Base-by-base conservation (phyloP, 2,329 filamentous ascomycete genomes). In the Cytospora schulzeri region DNA sequence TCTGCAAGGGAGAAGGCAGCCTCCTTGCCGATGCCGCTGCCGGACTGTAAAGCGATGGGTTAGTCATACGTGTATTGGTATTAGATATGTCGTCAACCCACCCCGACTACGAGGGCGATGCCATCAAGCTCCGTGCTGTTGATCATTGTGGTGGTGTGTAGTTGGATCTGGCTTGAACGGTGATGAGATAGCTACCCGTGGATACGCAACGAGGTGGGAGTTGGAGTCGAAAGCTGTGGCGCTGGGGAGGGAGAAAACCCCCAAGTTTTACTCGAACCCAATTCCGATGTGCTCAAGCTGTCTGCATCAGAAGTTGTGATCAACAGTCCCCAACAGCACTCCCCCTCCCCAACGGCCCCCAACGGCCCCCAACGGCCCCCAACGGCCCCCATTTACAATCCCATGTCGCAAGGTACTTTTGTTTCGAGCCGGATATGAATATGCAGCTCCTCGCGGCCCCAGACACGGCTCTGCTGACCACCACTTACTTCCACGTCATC, bases 1-100 rank as follows among this genome's bases (percentile, higher is more conserved):
- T 71, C 69, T n/a, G 69, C 67, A 35, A 71, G 53, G 2, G 68
- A 65, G 31, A 69, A 68, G 3, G 69, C 68, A 2, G 66, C 64
- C 58, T 70, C 68, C 50, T 38, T 68, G 19, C 69, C 69, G 11
- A 71, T 69, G n/a, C 69, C 69, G 2, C 67, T 63, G 28, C 60
- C 68, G 15, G 69, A 62, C 68, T 64, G 31, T n/a, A 12, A 8
- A 28, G 22, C 4, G 24, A 17, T 31, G 1, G 1, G 31, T 64
- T 38, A 61, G 57, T 3, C 26, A 6, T 7, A 2, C 17, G 17
- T 9, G 24, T 29, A 41, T 60, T 6, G 8, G 9, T 3, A 11
- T 41, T 15, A 1, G 1, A 41, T 1, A 22, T 14, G 14, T 1
- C 64, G 12, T n/a, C 19, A 48, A 45, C 67, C 57, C 54, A 68